Conservation (phyloP, 2,329 filamentous ascomycete species). For the Reticulascus tulasneorum region DNA sequence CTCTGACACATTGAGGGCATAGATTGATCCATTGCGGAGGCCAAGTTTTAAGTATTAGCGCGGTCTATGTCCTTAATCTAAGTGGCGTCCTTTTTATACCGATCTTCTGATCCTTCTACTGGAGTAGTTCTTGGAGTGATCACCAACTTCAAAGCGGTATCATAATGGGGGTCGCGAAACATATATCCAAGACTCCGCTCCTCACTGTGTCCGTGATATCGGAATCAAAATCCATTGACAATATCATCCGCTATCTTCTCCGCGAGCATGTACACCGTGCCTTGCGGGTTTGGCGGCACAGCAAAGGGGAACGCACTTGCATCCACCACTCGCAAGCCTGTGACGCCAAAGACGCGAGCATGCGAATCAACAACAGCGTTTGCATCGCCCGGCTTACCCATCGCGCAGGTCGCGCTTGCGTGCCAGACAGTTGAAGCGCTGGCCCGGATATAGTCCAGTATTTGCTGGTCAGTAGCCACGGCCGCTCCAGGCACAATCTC, state of each 20-base stretch:
- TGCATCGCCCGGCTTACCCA: slow-evolving; percentile 36
- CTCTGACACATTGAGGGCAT: no score
- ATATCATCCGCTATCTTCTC: slow-evolving; percentile 21
- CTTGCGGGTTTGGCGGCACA: slow-evolving; percentile 21
- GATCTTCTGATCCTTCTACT: no score
- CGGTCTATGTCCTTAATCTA: no score
- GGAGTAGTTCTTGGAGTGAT: no score
- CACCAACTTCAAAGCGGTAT: no score
- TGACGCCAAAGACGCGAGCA: slow-evolving; percentile 24
- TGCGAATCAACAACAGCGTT: slow-evolving; percentile 26
- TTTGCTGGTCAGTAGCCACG: slow-evolving; percentile 35
- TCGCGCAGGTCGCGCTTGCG: slow-evolving; percentile 49
- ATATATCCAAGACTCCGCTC: slow-evolving; percentile 50
- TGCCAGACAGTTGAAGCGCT: slow-evolving; percentile 47
- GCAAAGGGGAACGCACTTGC: slow-evolving; percentile 22
- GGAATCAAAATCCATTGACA: slow-evolving; percentile 37
- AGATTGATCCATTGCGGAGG: no score
- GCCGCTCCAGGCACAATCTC: slow-evolving; percentile 33
- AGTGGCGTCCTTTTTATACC: no score
- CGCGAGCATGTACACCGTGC: slow-evolving; percentile 18
- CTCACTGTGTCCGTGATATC: slow-evolving; percentile 45
- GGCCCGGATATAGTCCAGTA: slow-evolving; percentile 28
- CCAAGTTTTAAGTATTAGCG: no score
- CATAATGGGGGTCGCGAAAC: no score
- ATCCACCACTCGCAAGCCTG: slow-evolving; percentile 26